phyloP scores from a whole-genome alignment of 129 eudicot species.

The Flaveria sonorensis region DNA sequence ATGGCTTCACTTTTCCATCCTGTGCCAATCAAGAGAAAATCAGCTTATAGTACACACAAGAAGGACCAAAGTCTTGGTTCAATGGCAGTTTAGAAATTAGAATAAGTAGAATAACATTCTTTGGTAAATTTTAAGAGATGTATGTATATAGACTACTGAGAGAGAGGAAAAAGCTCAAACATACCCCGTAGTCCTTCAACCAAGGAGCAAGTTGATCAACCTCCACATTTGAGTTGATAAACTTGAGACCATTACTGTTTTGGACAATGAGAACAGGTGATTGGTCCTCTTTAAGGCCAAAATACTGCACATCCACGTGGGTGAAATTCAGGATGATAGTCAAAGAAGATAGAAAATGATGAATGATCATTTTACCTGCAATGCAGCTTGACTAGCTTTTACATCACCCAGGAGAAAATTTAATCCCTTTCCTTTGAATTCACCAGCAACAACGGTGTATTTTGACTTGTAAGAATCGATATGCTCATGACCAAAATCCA shows the following conservation, averaged over 20 bases:
- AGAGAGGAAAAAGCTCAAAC: slow-evolving; percentile 5
- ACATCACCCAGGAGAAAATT: slow-evolving; percentile 69
- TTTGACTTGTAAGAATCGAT: slow-evolving; percentile 52
- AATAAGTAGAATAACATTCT: too few relatives aligned
- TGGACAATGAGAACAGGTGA: slow-evolving; percentile 75
- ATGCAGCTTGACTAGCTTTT: slow-evolving; percentile 56
- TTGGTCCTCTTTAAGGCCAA: slow-evolving; percentile 80
- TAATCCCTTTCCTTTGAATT: slow-evolving; percentile 64
- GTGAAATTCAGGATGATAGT: slow-evolving; percentile 17
- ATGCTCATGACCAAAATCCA: slow-evolving; percentile 57
- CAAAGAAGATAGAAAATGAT: background rate
- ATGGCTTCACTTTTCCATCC: slow-evolving; percentile 83
- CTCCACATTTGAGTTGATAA: slow-evolving; percentile 69
- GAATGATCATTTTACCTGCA: slow-evolving; percentile 41
- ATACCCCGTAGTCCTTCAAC: slow-evolving; percentile 79
- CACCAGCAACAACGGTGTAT: slow-evolving; percentile 53
- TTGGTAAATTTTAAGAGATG: too few relatives aligned
- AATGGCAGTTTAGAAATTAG: too few relatives aligned
- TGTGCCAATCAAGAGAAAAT: slow-evolving; percentile 26
- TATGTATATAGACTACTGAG: background rate
- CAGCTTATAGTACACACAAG: background rate
- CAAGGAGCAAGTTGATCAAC: slow-evolving; percentile 78
- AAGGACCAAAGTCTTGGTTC: too few relatives aligned
- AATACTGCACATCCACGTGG: slow-evolving; percentile 54
- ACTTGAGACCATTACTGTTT: slow-evolving; percentile 68